These are phyloP conservation scores for Gnomoniopsis smithogilvyi DNA, from an alignment of 2,329 filamentous ascomycete genomes.

Conservation along the genomic window DNA sequence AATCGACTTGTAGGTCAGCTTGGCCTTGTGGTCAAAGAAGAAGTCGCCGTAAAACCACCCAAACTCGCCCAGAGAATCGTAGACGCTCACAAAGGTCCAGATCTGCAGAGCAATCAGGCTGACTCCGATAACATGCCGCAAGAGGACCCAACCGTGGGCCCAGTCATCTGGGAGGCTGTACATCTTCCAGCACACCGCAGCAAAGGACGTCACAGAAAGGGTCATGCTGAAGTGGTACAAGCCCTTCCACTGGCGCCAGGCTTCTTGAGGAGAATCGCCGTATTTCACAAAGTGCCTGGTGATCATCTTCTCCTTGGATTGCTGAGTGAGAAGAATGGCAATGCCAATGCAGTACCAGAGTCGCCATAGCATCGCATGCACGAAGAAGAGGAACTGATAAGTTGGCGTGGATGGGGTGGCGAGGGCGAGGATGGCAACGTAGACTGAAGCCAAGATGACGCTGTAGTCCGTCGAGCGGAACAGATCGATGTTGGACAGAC, in stretches of 20 bases:
- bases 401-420: constrained; percentile 73
- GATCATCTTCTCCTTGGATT: constrained; percentile 91
- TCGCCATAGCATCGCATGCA: constrained; percentile 79
- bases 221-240: constrained; percentile 91
- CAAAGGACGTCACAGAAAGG: constrained; percentile 84
- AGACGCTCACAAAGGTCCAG: constrained; percentile 91
- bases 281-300: constrained; percentile 97
- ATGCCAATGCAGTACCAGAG: constrained; percentile 90
- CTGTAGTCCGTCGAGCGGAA: constrained; percentile 84
- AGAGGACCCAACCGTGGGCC: constrained; percentile 77
- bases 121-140: constrained; percentile 82
- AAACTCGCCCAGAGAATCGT: constrained; percentile 94
- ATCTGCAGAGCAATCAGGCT: constrained; percentile 81
- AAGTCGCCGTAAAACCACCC: constrained; percentile 99
- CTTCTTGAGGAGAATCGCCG: constrained; percentile 84
- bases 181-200: constrained; percentile 94
- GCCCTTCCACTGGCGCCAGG: constrained; percentile 97
- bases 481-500: constrained; percentile 79
- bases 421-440: constrained; percentile 70
- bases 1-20: constrained; percentile 93
- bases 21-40: constrained; percentile 87
- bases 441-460: constrained; percentile 71
- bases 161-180: constrained; percentile 85
- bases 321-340: constrained; percentile 77
- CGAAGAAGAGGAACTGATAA: constrained; percentile 76